Evolutionary conservation across 768 basidiomycete species (phyloP).

Genomic region (Amanita muscaria): DNA sequence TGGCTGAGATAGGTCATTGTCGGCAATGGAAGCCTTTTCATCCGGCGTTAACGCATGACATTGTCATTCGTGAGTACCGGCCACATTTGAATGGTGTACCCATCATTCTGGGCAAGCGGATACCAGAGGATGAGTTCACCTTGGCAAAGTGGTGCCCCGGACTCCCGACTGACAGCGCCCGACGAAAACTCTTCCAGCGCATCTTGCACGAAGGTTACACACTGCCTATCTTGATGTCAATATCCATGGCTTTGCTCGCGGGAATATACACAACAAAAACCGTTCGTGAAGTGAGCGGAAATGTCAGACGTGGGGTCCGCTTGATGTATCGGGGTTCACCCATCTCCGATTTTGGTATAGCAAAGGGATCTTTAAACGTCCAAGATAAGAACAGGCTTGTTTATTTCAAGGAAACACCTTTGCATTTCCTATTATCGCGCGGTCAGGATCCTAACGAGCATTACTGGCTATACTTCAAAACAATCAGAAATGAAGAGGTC

Average conservation of each 20-base stretch:
- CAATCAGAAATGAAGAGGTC: conserved; percentile 32
- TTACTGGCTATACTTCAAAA: conserved; percentile 46
- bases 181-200: conserved; percentile 21
- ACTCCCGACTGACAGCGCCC: conserved; percentile 18
- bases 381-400: conserved; percentile 27
- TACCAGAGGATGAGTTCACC: conserved; percentile 4
- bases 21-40: conserved; percentile 14
- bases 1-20: conserved; percentile 16
- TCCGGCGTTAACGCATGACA: conserved; percentile 19
- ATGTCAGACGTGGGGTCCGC: conserved; percentile 19
- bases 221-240: conserved; percentile 24
- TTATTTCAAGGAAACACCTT: conserved; percentile 21
- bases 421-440: conserved; percentile 17
- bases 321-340: conserved; percentile 29
- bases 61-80: conserved; percentile 16
- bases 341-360: conserved; percentile 39
- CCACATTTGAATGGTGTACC: conserved; percentile 18
- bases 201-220: conserved; percentile 26
- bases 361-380: conserved; percentile 25
- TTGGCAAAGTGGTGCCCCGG: conserved; percentile 26
- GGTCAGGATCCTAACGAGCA: conserved; percentile 38
- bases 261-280: conserved; percentile 33
- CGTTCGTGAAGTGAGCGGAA: conserved; percentile 9
- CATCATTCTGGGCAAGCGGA: conserved; percentile 21
- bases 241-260: conserved; percentile 25